Conservation (phyloP, 441 rosid genomes). For the Erysimum cheiri region DNA sequence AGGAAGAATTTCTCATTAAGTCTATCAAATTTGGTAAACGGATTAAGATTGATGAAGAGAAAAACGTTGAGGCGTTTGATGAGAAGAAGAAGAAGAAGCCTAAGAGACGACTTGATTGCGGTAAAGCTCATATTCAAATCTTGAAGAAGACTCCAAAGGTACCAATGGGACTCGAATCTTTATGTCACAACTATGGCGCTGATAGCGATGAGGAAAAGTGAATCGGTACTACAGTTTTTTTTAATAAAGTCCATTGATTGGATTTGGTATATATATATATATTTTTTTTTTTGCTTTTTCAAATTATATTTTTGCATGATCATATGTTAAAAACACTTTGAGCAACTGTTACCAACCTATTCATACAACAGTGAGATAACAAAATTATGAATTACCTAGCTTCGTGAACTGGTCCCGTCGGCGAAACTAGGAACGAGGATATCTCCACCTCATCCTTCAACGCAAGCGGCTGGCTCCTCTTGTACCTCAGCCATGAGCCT, state of each 20-base stretch:
- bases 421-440: conserved; percentile 35
- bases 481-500: conserved; percentile 15
- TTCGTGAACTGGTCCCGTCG: conserved; percentile 17
- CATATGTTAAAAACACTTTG: no score
- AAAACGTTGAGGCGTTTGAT: not conserved
- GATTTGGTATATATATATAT: no score
- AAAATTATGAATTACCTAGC: not conserved
- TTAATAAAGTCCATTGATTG: no score
- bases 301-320: no score
- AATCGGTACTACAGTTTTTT: no score
- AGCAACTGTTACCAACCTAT: not conserved
- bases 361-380: not conserved
- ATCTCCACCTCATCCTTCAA: conserved; percentile 8
- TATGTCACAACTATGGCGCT: conserved; percentile 24
- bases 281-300: no score
- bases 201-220: conserved; percentile 16
- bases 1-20: conserved; percentile 7
- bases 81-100: not conserved
- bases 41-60: conserved; percentile 5
- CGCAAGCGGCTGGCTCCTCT: conserved; percentile 34
- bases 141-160: not conserved
- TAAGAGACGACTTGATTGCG: not conserved
- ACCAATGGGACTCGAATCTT: not conserved
- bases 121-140: not conserved
- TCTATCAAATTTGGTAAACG: conserved; percentile 7